Evolutionary conservation across 2,329 filamentous ascomycete species (phyloP).

Genomic region (Ophiostoma fasciatum): DNA sequence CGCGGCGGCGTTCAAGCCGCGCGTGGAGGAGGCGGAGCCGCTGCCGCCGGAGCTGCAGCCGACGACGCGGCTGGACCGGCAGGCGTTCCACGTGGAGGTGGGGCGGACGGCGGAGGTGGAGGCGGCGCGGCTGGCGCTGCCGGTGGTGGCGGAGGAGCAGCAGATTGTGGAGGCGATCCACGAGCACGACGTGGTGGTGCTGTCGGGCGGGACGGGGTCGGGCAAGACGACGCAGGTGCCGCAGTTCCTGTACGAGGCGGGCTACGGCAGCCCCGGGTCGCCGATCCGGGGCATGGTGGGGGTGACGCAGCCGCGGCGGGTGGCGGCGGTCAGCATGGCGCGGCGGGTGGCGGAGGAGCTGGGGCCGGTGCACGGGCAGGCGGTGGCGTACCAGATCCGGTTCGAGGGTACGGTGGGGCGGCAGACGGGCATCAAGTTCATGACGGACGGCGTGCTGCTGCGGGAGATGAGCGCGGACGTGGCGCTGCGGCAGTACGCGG

Average conservation of each 20-base stretch:
- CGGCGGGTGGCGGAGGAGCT: slow-evolving; percentile 80
- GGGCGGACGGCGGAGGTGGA: slow-evolving; percentile 60
- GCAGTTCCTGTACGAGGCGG: slow-evolving; percentile 88
- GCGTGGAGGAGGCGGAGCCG: slow-evolving; percentile 55
- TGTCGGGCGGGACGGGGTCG: slow-evolving; percentile 90
- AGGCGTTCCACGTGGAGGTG: slow-evolving; percentile 63
- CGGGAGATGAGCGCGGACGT: slow-evolving; percentile 87
- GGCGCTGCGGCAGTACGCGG: slow-evolving; percentile 75
- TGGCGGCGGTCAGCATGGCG: slow-evolving; percentile 93
- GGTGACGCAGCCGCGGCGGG: slow-evolving; percentile 84
- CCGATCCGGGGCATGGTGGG: slow-evolving; percentile 86
- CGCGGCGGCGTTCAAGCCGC: slow-evolving; percentile 49
- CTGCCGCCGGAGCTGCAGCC: slow-evolving; percentile 51
- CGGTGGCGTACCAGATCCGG: slow-evolving; percentile 85
- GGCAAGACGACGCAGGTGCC: slow-evolving; percentile 97
- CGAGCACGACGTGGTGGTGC: slow-evolving; percentile 75
- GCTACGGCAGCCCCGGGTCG: slow-evolving; percentile 66
- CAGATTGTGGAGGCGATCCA: slow-evolving; percentile 97
- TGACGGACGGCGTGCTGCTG: slow-evolving; percentile 93
- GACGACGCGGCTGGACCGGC: slow-evolving; percentile 45
- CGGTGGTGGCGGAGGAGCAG: slow-evolving; percentile 89
- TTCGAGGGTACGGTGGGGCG: slow-evolving; percentile 74
- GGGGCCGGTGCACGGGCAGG: slow-evolving; percentile 51
- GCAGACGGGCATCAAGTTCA: slow-evolving; percentile 89
- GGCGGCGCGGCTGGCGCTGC: slow-evolving; percentile 60